A percentile compares a stretch with the other conserved stretches of the same genome.
These are phyloP conservation scores for Fusarium austroafricanum DNA, from an alignment of 2,329 filamentous ascomycete genomes.

Conservation along the genomic window DNA sequence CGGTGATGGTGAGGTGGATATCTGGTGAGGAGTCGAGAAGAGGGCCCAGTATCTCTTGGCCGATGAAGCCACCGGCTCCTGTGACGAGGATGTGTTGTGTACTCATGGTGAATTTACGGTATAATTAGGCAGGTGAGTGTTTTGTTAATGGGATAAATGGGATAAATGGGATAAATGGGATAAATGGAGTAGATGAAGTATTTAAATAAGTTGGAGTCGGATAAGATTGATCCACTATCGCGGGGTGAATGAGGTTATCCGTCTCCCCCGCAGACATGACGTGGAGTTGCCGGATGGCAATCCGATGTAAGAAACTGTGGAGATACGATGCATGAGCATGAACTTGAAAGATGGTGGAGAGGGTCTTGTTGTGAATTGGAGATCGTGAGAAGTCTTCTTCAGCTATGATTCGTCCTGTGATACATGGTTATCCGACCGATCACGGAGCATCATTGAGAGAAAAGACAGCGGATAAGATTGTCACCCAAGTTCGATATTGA, in stretches of 20 bases:
- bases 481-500: not conserved
- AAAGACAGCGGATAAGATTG: not conserved
- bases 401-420: not conserved
- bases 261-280: constrained; percentile 30
- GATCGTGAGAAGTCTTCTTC: too few species aligned
- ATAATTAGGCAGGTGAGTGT: too few species aligned
- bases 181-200: not conserved
- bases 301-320: constrained; percentile 18
- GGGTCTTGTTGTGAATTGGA: too few species aligned
- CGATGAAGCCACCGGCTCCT: constrained; percentile 72
- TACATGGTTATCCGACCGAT: not conserved
- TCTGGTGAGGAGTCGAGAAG: constrained; percentile 58
- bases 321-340: not conserved
- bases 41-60: constrained; percentile 68
- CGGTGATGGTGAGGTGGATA: constrained; percentile 64
- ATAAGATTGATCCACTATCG: constrained; percentile 31
- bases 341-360: not conserved
- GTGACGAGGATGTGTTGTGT: constrained; percentile 66
- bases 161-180: too few species aligned
- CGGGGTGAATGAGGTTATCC: constrained; percentile 28
- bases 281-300: constrained; percentile 39
- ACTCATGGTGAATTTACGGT: constrained; percentile 22
- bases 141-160: too few species aligned
- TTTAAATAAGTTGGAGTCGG: not conserved
- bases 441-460: not conserved